Conservation (phyloP, 2,329 filamentous ascomycete genomes). For the Phialocephala subalpina region DNA sequence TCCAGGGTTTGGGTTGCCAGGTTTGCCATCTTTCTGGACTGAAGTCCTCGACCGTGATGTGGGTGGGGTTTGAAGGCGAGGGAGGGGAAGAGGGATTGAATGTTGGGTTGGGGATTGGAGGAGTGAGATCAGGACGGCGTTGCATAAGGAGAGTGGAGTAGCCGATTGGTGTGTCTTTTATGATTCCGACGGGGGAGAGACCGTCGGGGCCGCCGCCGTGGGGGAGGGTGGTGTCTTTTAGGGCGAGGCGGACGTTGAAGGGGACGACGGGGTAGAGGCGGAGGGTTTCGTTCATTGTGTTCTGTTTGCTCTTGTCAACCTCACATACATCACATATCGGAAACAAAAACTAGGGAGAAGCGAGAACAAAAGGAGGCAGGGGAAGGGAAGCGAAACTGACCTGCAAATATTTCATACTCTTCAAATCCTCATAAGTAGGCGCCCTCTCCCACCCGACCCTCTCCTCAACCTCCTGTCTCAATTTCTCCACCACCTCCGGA, state of each 20-base stretch:
- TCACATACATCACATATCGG: too few relatives aligned
- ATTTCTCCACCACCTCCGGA: slow-evolving; percentile 70
- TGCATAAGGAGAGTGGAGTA: slow-evolving; percentile 80
- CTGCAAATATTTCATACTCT: slow-evolving; percentile 84
- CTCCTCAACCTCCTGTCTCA: slow-evolving; percentile 76
- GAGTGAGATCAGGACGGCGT: slow-evolving; percentile 69
- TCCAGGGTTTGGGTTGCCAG: slow-evolving; percentile 72
- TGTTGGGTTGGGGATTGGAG: slow-evolving; percentile 54
- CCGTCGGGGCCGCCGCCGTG: slow-evolving; percentile 73
- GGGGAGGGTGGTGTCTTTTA: slow-evolving; percentile 78
- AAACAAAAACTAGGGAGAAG: neutral
- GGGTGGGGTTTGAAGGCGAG: neutral
- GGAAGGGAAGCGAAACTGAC: slow-evolving; percentile 31
- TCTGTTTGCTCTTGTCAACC: slow-evolving; percentile 46
- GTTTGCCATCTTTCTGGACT: slow-evolving; percentile 72
- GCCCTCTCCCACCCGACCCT: slow-evolving; percentile 68
- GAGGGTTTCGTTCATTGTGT: slow-evolving; percentile 79
- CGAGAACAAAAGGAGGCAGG: neutral
- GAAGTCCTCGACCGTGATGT: slow-evolving; percentile 58
- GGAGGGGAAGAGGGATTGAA: slow-evolving; percentile 56
- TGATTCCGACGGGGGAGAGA: slow-evolving; percentile 67
- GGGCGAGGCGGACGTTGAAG: slow-evolving; percentile 77
- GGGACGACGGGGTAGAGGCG: slow-evolving; percentile 82
- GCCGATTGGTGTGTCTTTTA: slow-evolving; percentile 69
- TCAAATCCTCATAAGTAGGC: slow-evolving; percentile 82